Evolutionary conservation across 176 grass and related monocot species (phyloP), one percentile per base, ranked within the genome.

Genomic region (Chloris gayana): DNA sequence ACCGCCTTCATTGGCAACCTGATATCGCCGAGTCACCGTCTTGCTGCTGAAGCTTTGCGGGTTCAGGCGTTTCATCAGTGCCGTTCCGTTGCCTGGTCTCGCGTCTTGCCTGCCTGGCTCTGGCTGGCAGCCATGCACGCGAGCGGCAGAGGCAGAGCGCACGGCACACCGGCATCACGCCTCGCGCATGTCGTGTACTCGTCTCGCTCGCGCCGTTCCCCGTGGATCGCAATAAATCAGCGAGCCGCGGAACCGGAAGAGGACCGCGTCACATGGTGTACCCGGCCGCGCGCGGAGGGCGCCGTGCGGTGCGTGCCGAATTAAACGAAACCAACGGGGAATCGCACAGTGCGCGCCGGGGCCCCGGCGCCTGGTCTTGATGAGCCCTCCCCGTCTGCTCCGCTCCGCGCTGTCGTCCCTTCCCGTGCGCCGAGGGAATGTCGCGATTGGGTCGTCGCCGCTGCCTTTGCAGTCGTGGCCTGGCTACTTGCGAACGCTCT

Each of bases 261-360:
- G 70, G 72, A 51, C 51, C 37, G 54, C 65, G 25, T 51, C 85
- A 77, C 72, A 42, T 83, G 85, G 26, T 64, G n/a, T 78, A 73
- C 14, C 32, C 63, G 71, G 70, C 49, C 54, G 83, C 64, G 50
- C 63, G 19, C 82, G 56, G 54, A 30, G 58, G 41, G 61, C 41
- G 76, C 76, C 45, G 45, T 51, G 76, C 63, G 33, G 29, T 1
- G 67, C 57, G 42, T 78, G 69, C 59, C 13, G 26, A 35, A 61
- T 45, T 37, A 46, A 81, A 62, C 37, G 38, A 24, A 33, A 30
- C 25, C 79, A 21, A 22, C 51, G 26, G 64, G 26, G 46, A 21
- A 22, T 11, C 56, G 56, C n/a, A n/a, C 56, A n/a, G 26, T 25
- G 74, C 57, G 38, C 74, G 70, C 31, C 6, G 10, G n/a, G n/a